Base-by-base conservation (phyloP, 768 basidiomycete genomes). In the Boletus reticuloceps region DNA sequence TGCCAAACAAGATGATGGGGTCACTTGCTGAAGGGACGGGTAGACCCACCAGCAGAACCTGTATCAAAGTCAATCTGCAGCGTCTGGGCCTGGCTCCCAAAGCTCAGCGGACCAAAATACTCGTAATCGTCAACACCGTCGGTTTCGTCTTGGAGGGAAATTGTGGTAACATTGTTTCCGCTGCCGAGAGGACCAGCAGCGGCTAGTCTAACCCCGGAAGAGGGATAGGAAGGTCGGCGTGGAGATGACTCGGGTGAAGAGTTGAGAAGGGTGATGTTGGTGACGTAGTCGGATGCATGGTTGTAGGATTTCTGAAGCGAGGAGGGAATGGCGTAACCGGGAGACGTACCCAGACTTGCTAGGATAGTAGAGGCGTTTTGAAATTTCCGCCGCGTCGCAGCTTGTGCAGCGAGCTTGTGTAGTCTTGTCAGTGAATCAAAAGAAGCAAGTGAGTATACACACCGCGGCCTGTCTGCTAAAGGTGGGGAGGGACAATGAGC, bases 11-110 rank as follows among this genome's bases (percentile, higher is more conserved):
- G 31, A 34, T 10, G 36, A 31, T 29, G 25, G 10, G 9, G n/a
- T 9, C 0, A 5, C 17, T 27, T 32, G 9, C 17, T 7, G n/a
- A 51, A 14, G 39, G 25, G 13, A 19, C 32, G 17, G 16, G 17
- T 32, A 3, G 39, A 1, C 58, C 10, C 34, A 68, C 65, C 65
- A 19, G 65, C 60, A 8, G 82, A 84, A 47, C 87, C 85, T 4
- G 87, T 88, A 67, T 89, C 88, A 58, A 88, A 72, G 66, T 85
- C 81, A 34, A 88, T 76, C 3, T 76, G 72, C 17, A 88, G 61
- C 20, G 58, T 50, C 65, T 87, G 85, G 1, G 71, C 59, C 1
- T 80, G 79, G 17, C 82, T 82, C 11, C 88, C 88, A 49, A 89
- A 74, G 6, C 58, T 36, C 45, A 85, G 50, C 6, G 40, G 34